Evolutionary conservation across 768 basidiomycete genomes (phyloP).

Genomic region (Tricholomella constricta): DNA sequence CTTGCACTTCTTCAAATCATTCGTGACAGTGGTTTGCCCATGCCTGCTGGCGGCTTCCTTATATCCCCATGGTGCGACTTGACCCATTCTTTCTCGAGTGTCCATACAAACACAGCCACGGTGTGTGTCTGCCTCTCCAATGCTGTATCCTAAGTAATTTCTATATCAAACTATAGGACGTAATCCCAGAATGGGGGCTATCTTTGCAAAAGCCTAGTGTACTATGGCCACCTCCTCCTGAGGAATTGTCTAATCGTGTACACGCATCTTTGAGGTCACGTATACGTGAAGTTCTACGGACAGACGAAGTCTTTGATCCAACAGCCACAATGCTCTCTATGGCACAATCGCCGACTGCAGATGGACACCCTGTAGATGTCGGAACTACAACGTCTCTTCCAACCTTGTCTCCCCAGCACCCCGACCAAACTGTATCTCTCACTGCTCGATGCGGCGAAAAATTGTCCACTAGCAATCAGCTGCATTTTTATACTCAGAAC

Average conservation of each 20-base stretch:
- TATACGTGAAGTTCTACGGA: conserved; percentile 56
- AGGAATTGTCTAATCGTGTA: conserved; percentile 58
- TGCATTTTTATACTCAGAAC: conserved; percentile 89
- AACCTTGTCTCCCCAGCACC: conserved; percentile 30
- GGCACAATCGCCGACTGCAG: conserved; percentile 20
- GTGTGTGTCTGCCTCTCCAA: conserved; percentile 40
- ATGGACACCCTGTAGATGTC: conserved; percentile 44
- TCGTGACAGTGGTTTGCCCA: conserved; percentile 78
- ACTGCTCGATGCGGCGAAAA: conserved; percentile 50
- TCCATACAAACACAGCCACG: conserved; percentile 81
- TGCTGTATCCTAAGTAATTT: not conserved
- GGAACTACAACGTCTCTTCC: conserved; percentile 51
- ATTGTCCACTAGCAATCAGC: conserved; percentile 61
- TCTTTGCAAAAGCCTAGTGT: conserved; percentile 78
- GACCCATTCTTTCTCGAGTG: conserved; percentile 94
- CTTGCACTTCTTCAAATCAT: conserved; percentile 85
- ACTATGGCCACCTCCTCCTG: conserved; percentile 76
- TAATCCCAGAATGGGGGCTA: conserved; percentile 75
- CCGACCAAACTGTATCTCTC: conserved; percentile 48
- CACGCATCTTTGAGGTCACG: conserved; percentile 61
- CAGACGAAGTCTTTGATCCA: conserved; percentile 26
- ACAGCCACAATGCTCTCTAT: conserved; percentile 21
- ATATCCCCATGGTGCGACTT: conserved; percentile 92
- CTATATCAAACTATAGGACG: conserved; percentile 67
- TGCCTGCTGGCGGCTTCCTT: conserved; percentile 85